Evolutionary conservation across 2,329 filamentous ascomycete species (phyloP).

Genomic region (Colletotrichum tanaceti): DNA sequence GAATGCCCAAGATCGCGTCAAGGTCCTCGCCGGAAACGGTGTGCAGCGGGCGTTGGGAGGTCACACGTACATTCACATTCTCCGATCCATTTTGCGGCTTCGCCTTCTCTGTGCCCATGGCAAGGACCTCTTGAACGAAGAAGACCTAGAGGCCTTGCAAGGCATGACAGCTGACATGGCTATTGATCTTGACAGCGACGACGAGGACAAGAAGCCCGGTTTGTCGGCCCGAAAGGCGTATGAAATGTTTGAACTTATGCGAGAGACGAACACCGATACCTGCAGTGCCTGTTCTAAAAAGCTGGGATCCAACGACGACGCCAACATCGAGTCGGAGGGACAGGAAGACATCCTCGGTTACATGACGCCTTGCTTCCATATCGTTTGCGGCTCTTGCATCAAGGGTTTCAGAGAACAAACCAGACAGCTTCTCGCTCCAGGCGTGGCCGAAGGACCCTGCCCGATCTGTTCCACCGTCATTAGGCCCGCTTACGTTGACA

Average conservation of each 20-base stretch:
- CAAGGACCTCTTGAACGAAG: conserved; percentile 86
- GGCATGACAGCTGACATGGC: conserved; percentile 86
- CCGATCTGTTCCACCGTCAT: conserved; percentile 75
- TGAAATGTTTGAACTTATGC: conserved; percentile 85
- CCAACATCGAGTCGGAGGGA: conserved; percentile 68
- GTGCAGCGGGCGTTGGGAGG: conserved; percentile 78
- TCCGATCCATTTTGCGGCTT: conserved; percentile 90
- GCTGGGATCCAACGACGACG: conserved; percentile 66
- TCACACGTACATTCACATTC: conserved; percentile 90
- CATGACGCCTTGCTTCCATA: conserved; percentile 88
- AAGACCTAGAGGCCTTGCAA: conserved; percentile 83
- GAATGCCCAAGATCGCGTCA: conserved; percentile 83
- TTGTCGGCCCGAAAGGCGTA: conserved; percentile 81
- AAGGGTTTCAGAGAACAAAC: conserved; percentile 67
- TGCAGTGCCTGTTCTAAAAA: conserved; percentile 78
- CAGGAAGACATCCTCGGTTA: conserved; percentile 76
- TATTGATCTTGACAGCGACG: conserved; percentile 88
- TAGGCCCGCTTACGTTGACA: conserved; percentile 72
- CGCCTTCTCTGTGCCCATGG: conserved; percentile 94
- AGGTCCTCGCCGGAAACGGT: conserved; percentile 70
- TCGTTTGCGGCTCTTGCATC: conserved; percentile 83
- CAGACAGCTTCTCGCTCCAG: conserved; percentile 50
- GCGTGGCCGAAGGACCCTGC: conserved; percentile 66
- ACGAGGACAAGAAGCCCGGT: conserved; percentile 65
- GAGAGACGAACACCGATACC: conserved; percentile 80